Percentiles rank a stretch among this genome's conserved stretches.
phyloP scores from a whole-genome alignment of 139 green algal species.

The Volvox africanus region DNA sequence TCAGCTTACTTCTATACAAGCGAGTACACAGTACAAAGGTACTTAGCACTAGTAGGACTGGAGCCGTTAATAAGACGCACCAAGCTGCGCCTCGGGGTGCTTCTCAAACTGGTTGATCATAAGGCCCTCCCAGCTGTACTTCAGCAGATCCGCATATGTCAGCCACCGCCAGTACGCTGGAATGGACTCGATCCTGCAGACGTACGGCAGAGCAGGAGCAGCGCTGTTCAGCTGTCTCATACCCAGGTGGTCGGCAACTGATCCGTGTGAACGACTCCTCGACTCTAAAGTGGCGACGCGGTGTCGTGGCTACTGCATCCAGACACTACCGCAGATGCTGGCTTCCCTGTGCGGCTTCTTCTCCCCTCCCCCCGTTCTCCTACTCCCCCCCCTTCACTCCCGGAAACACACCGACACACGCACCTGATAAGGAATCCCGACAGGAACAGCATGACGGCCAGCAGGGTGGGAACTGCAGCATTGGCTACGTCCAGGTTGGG shows the following conservation, averaged over 20 bases:
- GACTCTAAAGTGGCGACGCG: no score
- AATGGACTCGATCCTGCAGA: slow-evolving; percentile 58
- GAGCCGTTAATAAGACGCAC: not conserved
- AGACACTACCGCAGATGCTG: no score
- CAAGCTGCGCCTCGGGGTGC: slow-evolving; percentile 38
- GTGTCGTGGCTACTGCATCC: no score
- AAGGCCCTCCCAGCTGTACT: slow-evolving; percentile 62
- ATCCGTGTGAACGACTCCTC: no score
- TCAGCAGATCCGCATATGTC: slow-evolving; percentile 61
- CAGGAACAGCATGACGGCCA: slow-evolving; percentile 57
- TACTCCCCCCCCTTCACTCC: not conserved
- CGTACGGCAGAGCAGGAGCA: not conserved
- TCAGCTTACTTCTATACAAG: no score
- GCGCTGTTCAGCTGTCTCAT: no score
- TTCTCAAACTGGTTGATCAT: slow-evolving; percentile 69
- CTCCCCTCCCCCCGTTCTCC: not conserved
- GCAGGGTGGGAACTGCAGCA: slow-evolving; percentile 59
- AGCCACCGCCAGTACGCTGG: slow-evolving; percentile 78
- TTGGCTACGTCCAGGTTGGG: slow-evolving; percentile 79
- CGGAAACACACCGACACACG: not conserved
- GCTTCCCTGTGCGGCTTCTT: not conserved
- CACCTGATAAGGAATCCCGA: slow-evolving; percentile 66
- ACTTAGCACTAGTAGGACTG: no score
- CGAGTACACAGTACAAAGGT: no score
- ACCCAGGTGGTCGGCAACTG: no score